phyloP scores from a whole-genome alignment of 2,329 filamentous ascomycete genomes.

The Fusarium verticillioides region DNA sequence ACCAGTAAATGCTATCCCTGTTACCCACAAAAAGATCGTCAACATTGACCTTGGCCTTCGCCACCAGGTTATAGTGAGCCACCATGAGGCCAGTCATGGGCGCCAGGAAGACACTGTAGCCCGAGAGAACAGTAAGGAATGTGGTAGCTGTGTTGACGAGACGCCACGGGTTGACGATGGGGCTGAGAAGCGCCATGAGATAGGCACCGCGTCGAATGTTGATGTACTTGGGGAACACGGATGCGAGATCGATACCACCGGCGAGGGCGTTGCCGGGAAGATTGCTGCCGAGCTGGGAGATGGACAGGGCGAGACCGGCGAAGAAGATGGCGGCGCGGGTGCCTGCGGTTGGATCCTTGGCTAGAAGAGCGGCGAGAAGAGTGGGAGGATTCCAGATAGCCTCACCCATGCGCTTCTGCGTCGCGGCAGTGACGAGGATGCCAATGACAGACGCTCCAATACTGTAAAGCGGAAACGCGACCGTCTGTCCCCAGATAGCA shows the following conservation, averaged over 20 bases:
- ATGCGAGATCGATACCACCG: slow-evolving; percentile 54
- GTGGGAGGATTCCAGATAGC: slow-evolving; percentile 54
- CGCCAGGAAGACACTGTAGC: slow-evolving; percentile 53
- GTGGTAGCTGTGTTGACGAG: slow-evolving; percentile 52
- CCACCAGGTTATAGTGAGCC: slow-evolving; percentile 49
- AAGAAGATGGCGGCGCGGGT: slow-evolving; percentile 54
- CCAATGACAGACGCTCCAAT: slow-evolving; percentile 52
- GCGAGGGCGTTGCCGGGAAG: slow-evolving; percentile 52
- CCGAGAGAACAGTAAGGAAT: slow-evolving; percentile 51
- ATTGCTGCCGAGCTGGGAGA: slow-evolving; percentile 53
- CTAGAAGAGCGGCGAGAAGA: slow-evolving; percentile 49
- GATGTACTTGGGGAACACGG: slow-evolving; percentile 51
- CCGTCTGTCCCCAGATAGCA: slow-evolving; percentile 50
- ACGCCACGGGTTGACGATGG: slow-evolving; percentile 53
- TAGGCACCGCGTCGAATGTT: slow-evolving; percentile 54
- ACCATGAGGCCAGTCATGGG: slow-evolving; percentile 56
- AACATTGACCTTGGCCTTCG: slow-evolving; percentile 50
- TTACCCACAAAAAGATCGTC: slow-evolving; percentile 50
- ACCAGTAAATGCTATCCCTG: slow-evolving; percentile 53
- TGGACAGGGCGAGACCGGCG: slow-evolving; percentile 49
- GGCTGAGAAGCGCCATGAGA: slow-evolving; percentile 50
- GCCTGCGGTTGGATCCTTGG: slow-evolving; percentile 46
- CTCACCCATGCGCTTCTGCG: slow-evolving; percentile 51
- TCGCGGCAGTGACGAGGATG: slow-evolving; percentile 54
- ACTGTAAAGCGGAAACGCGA: slow-evolving; percentile 52